Evolutionary conservation across 345 rosid species (phyloP).

Genomic region (Camelina sativa): DNA sequence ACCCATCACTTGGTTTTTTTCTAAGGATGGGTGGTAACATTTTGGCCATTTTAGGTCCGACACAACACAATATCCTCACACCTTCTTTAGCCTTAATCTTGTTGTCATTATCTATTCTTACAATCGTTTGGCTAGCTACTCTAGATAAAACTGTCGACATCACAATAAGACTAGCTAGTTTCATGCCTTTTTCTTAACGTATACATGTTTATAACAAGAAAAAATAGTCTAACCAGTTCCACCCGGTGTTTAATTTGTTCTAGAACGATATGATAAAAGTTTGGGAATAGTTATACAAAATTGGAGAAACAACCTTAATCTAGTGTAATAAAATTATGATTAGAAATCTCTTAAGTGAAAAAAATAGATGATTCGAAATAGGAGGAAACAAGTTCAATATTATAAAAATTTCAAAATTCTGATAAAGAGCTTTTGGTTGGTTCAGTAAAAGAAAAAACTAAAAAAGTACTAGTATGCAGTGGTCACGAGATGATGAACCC

Average conservation of each 20-base stretch:
- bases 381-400: not conserved
- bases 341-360: not conserved
- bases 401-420: not conserved
- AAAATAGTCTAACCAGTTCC: not conserved
- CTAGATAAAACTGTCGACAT: not conserved
- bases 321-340: not conserved
- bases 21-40: not conserved
- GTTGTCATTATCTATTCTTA: not conserved
- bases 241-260: not conserved
- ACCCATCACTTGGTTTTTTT: conserved; percentile 7
- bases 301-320: not conserved
- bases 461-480: conserved; percentile 38
- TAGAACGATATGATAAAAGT: not conserved
- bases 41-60: conserved; percentile 14
- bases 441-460: conserved; percentile 20
- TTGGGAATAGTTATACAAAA: not conserved
- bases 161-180: not conserved
- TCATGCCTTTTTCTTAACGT: not conserved
- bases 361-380: not conserved
- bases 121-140: not conserved
- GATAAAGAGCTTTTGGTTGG: not conserved
- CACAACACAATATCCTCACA: not conserved
- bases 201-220: too few relatives aligned
- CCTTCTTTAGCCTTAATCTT: not conserved
- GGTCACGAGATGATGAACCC: conserved; percentile 35